These are phyloP conservation scores for Pseudonectria buxi DNA, from an alignment of 2,329 filamentous ascomycete species.

Conservation along the genomic window DNA sequence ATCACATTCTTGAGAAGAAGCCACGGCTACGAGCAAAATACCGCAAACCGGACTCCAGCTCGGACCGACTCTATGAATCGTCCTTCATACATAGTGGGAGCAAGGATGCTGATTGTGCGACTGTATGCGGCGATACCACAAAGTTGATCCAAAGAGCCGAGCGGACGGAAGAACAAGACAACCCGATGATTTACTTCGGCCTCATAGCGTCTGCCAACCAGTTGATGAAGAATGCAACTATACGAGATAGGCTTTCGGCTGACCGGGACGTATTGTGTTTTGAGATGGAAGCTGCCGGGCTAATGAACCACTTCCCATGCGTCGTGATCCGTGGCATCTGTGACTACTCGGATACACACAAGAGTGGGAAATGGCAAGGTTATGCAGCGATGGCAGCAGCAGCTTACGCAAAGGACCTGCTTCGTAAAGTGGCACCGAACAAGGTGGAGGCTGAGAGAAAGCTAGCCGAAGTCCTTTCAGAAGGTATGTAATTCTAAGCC, in stretches of 20 bases:
- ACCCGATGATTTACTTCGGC: conserved; percentile 14
- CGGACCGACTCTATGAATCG: conserved; percentile 8
- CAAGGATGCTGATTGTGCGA: too few species aligned
- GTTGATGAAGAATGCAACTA: conserved; percentile 14
- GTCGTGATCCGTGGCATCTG: conserved; percentile 29
- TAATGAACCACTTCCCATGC: conserved; percentile 24
- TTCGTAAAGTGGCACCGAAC: conserved; percentile 8
- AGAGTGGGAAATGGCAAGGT: conserved; percentile 24
- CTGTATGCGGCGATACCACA: too few species aligned
- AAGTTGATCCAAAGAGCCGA: conserved; percentile 2
- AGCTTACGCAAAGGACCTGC: conserved; percentile 22
- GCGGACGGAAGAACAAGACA: conserved; percentile 3
- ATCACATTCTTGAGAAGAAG: neutral
- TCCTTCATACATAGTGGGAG: conserved; percentile 2
- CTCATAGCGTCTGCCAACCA: conserved; percentile 11
- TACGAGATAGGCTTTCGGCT: conserved; percentile 2
- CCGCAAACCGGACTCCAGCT: neutral
- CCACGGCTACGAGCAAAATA: conserved; percentile 6
- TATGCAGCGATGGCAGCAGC: conserved; percentile 26
- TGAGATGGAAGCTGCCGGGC: conserved; percentile 26
- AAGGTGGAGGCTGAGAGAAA: conserved; percentile 7
- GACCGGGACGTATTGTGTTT: conserved; percentile 1
- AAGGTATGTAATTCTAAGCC: too few species aligned
- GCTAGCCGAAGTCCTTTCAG: conserved; percentile 4
- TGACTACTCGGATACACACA: conserved; percentile 30